Base-by-base conservation (phyloP, 2,329 filamentous ascomycete species). In the Amylocarpus encephaloides region DNA sequence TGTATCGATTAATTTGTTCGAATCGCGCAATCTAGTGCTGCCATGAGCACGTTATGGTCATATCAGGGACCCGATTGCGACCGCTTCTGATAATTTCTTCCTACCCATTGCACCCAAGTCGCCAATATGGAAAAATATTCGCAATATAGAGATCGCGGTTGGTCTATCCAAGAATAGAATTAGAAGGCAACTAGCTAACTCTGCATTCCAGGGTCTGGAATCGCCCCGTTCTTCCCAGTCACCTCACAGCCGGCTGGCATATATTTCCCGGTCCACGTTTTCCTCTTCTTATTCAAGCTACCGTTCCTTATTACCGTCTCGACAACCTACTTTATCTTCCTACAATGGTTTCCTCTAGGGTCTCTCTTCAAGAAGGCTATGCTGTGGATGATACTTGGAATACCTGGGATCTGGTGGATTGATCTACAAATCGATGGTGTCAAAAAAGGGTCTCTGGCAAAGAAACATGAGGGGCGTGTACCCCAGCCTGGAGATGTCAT, bases 381-480 rank as follows among this genome's bases (percentile, higher is more conserved):
- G 43, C 72, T 97, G 47, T 97, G 93, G 92, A 79, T 82, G 53
- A 79, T 97, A 58, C 79, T 98, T 60, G 86, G 83, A 34, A 86
- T 95, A 52, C 89, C 91, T 0, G 92, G 93, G 26, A 88, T 98
- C 51, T 97, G 91, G 90, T 97, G 92, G 92, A 85, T 96, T 50
- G 93, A 98, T 69, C 74, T 98, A n/a, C 92, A 96, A 68, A 88
- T 98, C 58, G 93, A 98, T 67, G 92, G 92, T 51, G 93, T 98
- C 48, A 91, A 88, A 70, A 88, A 90, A 71, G 93, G 93, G 71
- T 91, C 86, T 22, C 75, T 95, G 30, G 83, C 86, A 42, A 83
- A 85, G 63, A 83, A 90, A 61, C 83, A 86, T 35, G 73, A 77
- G 50, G 75, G 83, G 52, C 82, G 88, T 36, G 80, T 97, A 15